A percentile compares a stretch with the other conserved stretches of the same genome.
Conservation (phyloP, 805 yeast genomes). For the Scheffersomyces stipitis region DNA sequence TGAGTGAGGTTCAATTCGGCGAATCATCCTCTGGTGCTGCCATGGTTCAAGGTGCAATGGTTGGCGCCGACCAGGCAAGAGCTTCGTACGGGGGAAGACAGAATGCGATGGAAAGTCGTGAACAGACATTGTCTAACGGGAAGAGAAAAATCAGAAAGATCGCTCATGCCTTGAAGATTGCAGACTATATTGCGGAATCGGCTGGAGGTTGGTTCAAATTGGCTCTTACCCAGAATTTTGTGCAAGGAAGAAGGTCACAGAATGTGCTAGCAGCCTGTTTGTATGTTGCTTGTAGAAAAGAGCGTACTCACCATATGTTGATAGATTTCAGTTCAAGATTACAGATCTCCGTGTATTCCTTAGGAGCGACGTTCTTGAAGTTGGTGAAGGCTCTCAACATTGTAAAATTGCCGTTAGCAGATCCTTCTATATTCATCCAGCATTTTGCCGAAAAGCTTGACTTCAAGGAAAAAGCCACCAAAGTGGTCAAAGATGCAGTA, state of each 20-base stretch:
- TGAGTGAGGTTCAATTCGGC: constrained; percentile 91
- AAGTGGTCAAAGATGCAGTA: constrained; percentile 85
- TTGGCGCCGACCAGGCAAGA: constrained; percentile 81
- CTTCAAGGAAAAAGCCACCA: constrained; percentile 69
- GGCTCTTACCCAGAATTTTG: constrained; percentile 85
- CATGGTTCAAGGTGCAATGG: constrained; percentile 90
- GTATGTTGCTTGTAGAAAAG: constrained; percentile 91
- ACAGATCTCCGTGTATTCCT: constrained; percentile 87
- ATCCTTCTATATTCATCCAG: constrained; percentile 90
- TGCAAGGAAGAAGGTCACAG: constrained; percentile 95
- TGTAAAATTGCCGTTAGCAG: constrained; percentile 79
- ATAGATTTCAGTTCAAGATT: constrained; percentile 90
- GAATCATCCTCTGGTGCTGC: constrained; percentile 95
- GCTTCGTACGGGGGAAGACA: constrained; percentile 70
- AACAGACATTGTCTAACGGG: constrained; percentile 85
- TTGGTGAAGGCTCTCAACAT: constrained; percentile 86
- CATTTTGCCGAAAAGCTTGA: constrained; percentile 88
- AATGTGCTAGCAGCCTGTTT: constrained; percentile 94
- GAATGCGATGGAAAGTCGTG: constrained; percentile 78
- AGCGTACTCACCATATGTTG: constrained; percentile 89
- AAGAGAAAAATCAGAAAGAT: constrained; percentile 74
- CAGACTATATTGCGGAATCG: constrained; percentile 81
- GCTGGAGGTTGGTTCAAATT: constrained; percentile 88
- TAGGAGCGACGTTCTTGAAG: constrained; percentile 93
- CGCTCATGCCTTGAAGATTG: constrained; percentile 74